phyloP scores from a whole-genome alignment of 805 yeast species.

The Cyberlindnera mrakii region DNA sequence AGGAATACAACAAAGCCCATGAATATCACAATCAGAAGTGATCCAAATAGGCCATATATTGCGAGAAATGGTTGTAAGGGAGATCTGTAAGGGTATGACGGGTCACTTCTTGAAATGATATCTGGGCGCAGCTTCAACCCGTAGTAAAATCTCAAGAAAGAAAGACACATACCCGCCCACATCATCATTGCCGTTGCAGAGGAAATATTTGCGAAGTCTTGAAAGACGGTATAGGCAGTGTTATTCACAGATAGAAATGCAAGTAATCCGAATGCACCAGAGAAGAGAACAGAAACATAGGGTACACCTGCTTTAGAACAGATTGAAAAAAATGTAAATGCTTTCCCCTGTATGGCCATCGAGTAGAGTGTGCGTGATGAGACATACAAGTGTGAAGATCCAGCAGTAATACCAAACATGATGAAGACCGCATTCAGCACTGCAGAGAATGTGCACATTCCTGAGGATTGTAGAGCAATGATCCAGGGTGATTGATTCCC shows the following conservation, averaged over 20 bases:
- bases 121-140: conserved; percentile 60
- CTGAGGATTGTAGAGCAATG: conserved; percentile 48
- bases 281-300: conserved; percentile 56
- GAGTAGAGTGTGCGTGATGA: conserved; percentile 52
- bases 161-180: conserved; percentile 69
- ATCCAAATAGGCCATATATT: conserved; percentile 52
- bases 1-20: conserved; percentile 63
- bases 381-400: conserved; percentile 48
- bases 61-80: conserved; percentile 70
- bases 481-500: conserved; percentile 54
- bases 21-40: conserved; percentile 41
- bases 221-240: conserved; percentile 57
- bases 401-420: conserved; percentile 49
- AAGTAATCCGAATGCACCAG: conserved; percentile 54
- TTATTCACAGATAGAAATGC: conserved; percentile 56
- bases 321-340: conserved; percentile 50
- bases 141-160: conserved; percentile 57
- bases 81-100: conserved; percentile 61
- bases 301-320: conserved; percentile 69
- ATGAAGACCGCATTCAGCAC: conserved; percentile 45
- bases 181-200: conserved; percentile 73
- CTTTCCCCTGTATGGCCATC: conserved; percentile 47
- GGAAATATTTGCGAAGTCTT: conserved; percentile 58
- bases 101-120: conserved; percentile 55
- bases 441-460: conserved; percentile 41